Evolutionary conservation across 768 basidiomycete genomes (phyloP).

Genomic region (Mycena amicta): DNA sequence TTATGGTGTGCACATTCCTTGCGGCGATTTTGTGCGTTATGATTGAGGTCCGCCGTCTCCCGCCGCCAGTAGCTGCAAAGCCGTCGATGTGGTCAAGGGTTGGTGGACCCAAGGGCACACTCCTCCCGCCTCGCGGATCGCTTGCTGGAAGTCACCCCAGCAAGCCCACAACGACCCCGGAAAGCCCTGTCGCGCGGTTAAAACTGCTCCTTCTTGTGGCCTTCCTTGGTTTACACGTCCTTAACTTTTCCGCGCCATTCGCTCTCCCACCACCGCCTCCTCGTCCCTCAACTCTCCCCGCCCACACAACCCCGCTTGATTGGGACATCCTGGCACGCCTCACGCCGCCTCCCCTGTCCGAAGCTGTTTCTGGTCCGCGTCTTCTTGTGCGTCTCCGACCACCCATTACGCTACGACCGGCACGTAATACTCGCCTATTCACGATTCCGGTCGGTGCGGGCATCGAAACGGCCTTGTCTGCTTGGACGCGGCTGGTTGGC

Average conservation of each 20-base stretch:
- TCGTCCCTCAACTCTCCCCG: background rate
- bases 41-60: conserved; percentile 80
- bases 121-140: conserved; percentile 3
- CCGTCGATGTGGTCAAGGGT: conserved; percentile 4
- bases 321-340: conserved; percentile 6
- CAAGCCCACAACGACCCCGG: conserved; percentile 43
- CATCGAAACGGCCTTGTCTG: background rate
- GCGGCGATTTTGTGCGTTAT: conserved; percentile 87
- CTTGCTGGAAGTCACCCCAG: conserved; percentile 9
- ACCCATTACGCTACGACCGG: conserved; percentile 14
- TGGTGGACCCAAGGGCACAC: conserved; percentile 18
- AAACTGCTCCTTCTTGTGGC: conserved; percentile 91
- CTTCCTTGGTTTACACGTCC: conserved; percentile 87
- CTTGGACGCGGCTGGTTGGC: conserved; percentile 5
- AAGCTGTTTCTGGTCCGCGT: conserved; percentile 11
- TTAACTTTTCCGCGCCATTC: conserved; percentile 92
- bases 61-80: conserved; percentile 26
- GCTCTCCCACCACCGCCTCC: conserved; percentile 46
- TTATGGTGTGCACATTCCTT: conserved; percentile 89
- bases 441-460: background rate
- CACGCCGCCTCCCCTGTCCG: background rate
- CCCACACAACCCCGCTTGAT: conserved; percentile 15
- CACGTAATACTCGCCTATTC: background rate
- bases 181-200: conserved; percentile 84
- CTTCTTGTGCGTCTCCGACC: conserved; percentile 29